Percentiles rank a stretch among this genome's conserved stretches.
Conservation (phyloP, 139 green algal genomes). For the Axilococcus clingmanii region DNA sequence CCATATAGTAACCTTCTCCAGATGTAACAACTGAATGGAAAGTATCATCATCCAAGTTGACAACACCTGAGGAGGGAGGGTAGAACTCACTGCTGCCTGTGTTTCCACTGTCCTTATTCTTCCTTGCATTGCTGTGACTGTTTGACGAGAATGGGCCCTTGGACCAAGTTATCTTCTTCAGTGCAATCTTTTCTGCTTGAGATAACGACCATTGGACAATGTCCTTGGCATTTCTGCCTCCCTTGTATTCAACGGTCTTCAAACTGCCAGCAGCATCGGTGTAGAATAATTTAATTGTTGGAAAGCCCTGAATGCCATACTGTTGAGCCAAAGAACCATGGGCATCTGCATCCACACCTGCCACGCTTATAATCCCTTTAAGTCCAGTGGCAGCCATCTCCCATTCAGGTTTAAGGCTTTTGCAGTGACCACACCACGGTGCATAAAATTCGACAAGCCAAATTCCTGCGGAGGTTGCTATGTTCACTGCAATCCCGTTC, state of each 20-base stretch:
- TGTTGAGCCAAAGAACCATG: slow-evolving; percentile 40
- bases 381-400: slow-evolving; percentile 54
- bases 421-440: slow-evolving; percentile 57
- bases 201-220: slow-evolving; percentile 64
- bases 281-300: slow-evolving; percentile 72
- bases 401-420: slow-evolving; percentile 39
- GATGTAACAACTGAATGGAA: slow-evolving; percentile 67
- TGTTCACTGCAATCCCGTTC: no score
- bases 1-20: slow-evolving; percentile 65
- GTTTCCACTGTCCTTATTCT: no score
- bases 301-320: slow-evolving; percentile 64
- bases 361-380: slow-evolving; percentile 58
- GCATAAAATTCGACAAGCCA: slow-evolving; percentile 35
- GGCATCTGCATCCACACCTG: slow-evolving; percentile 55
- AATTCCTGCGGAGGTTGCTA: no score
- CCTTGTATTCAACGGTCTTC: slow-evolving; percentile 56
- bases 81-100: slow-evolving; percentile 36
- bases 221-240: slow-evolving; percentile 61
- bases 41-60: slow-evolving; percentile 56
- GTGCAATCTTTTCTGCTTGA: slow-evolving; percentile 42
- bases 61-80: slow-evolving; percentile 44
- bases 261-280: slow-evolving; percentile 33
- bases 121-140: slow-evolving; percentile 10
- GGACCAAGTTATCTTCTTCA: slow-evolving; percentile 33
- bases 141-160: slow-evolving; percentile 13